Percentiles rank a stretch among this genome's conserved stretches.
These are phyloP conservation scores for Colletotrichum zoysiae DNA, from an alignment of 2,329 filamentous ascomycete genomes.

Conservation along the genomic window DNA sequence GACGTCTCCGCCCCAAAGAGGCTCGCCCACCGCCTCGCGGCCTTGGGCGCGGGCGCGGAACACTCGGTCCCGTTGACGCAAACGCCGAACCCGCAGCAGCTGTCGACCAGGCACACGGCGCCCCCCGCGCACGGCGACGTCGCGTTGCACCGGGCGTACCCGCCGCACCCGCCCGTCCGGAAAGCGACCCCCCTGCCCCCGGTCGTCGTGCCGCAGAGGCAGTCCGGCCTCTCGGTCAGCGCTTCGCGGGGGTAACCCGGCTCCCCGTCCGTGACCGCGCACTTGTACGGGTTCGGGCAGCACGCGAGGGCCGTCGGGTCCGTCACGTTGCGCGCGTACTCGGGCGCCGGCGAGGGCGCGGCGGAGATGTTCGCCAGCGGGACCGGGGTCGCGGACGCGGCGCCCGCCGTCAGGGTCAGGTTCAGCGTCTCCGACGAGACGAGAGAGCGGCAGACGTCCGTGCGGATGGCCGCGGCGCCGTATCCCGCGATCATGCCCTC, in stretches of 20 bases:
- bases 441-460: conserved; percentile 52
- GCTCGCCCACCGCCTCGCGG: neutral
- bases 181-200: conserved; percentile 32
- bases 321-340: conserved; percentile 47
- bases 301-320: conserved; percentile 51
- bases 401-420: conserved; percentile 51
- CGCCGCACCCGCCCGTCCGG: conserved; percentile 22
- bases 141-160: conserved; percentile 23
- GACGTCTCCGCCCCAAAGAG: conserved; percentile 14
- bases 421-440: conserved; percentile 49
- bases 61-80: conserved; percentile 43
- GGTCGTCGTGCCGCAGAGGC: conserved; percentile 52
- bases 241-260: conserved; percentile 51
- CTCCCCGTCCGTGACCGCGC: conserved; percentile 34
- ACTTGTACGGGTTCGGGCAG: conserved; percentile 47
- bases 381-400: conserved; percentile 47
- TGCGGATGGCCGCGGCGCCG: conserved; percentile 48
- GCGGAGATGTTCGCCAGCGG: conserved; percentile 30
- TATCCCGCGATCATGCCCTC: conserved; percentile 51
- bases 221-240: conserved; percentile 48
- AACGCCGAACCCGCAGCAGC: conserved; percentile 38
- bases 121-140: conserved; percentile 21
- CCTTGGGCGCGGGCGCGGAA: conserved; percentile 16
- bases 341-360: neutral
- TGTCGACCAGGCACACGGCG: conserved; percentile 30